Conservation (phyloP, 2,329 filamentous ascomycete genomes). For the Venturia oleaginea region DNA sequence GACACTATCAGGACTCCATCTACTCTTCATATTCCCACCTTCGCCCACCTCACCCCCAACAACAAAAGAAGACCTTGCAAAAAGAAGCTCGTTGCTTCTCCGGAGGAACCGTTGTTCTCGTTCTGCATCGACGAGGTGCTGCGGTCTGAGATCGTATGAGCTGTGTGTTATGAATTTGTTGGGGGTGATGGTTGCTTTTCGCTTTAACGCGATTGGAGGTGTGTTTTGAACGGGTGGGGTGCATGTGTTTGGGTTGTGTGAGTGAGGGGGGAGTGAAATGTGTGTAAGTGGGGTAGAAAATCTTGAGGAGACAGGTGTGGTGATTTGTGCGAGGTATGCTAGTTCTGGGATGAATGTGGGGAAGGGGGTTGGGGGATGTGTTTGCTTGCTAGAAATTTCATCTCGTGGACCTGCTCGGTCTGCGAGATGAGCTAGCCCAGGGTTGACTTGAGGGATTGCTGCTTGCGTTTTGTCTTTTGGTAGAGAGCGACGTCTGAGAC, state of each 20-base stretch:
- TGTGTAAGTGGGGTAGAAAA: background rate
- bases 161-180: background rate
- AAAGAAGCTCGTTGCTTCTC: slow-evolving; percentile 1
- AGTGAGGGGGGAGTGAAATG: background rate
- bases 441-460: background rate
- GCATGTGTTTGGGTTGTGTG: background rate
- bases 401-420: background rate
- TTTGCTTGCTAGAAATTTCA: background rate
- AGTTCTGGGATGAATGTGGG: background rate
- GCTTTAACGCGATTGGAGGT: background rate
- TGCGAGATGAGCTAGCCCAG: background rate
- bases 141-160: slow-evolving; percentile 1
- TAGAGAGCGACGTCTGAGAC: background rate
- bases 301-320: background rate
- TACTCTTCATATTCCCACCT: background rate
- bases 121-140: background rate
- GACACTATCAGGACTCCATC: background rate
- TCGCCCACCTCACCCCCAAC: background rate
- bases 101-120: background rate
- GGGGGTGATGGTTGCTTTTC: background rate
- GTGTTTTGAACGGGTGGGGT: background rate
- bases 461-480: background rate
- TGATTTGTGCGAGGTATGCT: background rate
- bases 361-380: background rate
- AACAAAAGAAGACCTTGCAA: background rate